Percentiles rank a stretch among this genome's conserved stretches.
Evolutionary conservation across 2,329 filamentous ascomycete species (phyloP).

Genomic region (Dothidotthia symphoricarpi): DNA sequence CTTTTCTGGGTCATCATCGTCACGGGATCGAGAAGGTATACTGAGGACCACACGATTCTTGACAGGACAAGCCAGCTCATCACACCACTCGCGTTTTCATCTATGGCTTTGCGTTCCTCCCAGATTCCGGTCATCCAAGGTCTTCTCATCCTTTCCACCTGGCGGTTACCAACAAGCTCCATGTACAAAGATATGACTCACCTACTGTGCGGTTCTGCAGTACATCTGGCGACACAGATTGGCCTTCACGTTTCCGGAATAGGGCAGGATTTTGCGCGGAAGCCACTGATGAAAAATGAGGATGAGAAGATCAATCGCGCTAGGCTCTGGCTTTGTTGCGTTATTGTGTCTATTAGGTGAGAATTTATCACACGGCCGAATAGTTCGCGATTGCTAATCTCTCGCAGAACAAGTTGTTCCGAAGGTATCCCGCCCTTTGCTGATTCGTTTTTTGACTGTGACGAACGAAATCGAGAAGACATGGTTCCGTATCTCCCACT

Average conservation of each 20-base stretch:
- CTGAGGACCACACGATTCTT: conserved; percentile 38
- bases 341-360: conserved; percentile 40
- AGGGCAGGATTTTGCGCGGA: conserved; percentile 44
- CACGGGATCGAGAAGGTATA: conserved; percentile 41
- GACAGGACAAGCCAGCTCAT: conserved; percentile 35
- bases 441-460: conserved; percentile 35
- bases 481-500: conserved; percentile 31
- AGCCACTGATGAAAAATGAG: conserved; percentile 37
- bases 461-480: conserved; percentile 35
- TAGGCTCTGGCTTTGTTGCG: conserved; percentile 40
- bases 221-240: conserved; percentile 44
- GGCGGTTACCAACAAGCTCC: conserved; percentile 44
- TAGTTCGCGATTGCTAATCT: conserved; percentile 9
- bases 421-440: conserved; percentile 39
- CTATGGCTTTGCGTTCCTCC: conserved; percentile 38
- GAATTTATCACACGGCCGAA: background rate
- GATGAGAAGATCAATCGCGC: conserved; percentile 38
- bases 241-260: conserved; percentile 42
- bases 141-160: conserved; percentile 42
- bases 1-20: conserved; percentile 45
- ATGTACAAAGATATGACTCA: conserved; percentile 45
- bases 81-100: conserved; percentile 39
- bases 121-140: conserved; percentile 44
- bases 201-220: conserved; percentile 42
- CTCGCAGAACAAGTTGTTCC: conserved; percentile 29